Evolutionary conservation across 495 filamentous ascomycete species (phyloP).

Genomic region (Aspergillus sclerotioniger): DNA sequence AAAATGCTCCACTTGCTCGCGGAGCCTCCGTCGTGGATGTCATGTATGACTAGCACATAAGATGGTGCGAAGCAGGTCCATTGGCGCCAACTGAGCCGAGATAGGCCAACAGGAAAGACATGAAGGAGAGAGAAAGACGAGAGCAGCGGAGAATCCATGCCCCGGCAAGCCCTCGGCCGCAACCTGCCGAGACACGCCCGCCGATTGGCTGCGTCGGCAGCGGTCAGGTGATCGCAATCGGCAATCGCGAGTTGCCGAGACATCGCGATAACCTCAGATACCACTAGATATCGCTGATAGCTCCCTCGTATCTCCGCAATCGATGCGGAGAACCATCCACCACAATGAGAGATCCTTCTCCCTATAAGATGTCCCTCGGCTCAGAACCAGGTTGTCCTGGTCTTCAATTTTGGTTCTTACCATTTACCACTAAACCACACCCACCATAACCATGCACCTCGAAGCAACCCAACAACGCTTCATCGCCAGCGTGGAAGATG

Average conservation of each 20-base stretch:
- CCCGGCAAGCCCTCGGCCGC: not conserved
- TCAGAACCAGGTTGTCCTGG: not conserved
- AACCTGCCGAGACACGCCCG: constrained; percentile 13
- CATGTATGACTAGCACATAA: no score
- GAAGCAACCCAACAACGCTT: constrained; percentile 25
- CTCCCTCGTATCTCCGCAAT: not conserved
- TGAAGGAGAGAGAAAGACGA: not conserved
- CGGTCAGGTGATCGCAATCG: constrained; percentile 6
- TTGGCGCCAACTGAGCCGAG: not conserved
- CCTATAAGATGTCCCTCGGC: not conserved
- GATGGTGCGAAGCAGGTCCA: not conserved
- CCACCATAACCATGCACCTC: constrained; percentile 24
- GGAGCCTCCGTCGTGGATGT: not conserved
- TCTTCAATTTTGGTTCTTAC: not conserved
- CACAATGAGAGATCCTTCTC: not conserved
- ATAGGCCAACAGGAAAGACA: not conserved
- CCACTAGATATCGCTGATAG: not conserved
- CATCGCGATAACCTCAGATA: not conserved
- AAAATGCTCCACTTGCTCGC: constrained; percentile 8
- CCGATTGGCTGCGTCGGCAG: constrained; percentile 34
- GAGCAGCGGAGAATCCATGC: not conserved
- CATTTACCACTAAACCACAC: not conserved
- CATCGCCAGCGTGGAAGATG: constrained; percentile 29
- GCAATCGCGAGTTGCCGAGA: not conserved
- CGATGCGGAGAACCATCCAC: not conserved